Evolutionary conservation across 2,329 filamentous ascomycete species (phyloP).

Genomic region (Coniochaeta sp.): DNA sequence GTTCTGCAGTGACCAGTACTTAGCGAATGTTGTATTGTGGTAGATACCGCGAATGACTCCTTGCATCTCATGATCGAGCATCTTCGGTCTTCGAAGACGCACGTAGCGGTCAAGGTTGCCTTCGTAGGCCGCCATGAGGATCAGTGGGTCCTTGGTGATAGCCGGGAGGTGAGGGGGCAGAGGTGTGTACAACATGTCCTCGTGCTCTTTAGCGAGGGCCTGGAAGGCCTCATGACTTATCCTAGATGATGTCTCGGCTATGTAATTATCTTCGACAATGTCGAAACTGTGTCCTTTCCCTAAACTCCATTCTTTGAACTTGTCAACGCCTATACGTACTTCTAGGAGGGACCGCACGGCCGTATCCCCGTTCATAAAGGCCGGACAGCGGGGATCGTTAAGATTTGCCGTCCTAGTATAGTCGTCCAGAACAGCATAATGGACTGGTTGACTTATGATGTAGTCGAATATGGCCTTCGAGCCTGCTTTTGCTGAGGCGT

Average conservation of each 20-base stretch:
- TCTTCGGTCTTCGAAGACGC: conserved; percentile 19
- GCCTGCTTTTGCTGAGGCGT: not conserved
- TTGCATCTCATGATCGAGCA: not conserved
- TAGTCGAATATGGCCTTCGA: conserved; percentile 17
- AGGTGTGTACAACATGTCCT: conserved; percentile 18
- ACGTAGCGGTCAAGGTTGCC: conserved; percentile 29
- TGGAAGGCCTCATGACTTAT: not conserved
- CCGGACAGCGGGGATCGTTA: conserved; percentile 2
- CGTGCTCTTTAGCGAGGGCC: conserved; percentile 3
- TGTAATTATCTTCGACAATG: conserved; percentile 16
- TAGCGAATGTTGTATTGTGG: conserved; percentile 8
- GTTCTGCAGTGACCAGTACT: conserved; percentile 6
- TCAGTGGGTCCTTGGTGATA: conserved; percentile 26
- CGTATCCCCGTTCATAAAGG: conserved; percentile 25
- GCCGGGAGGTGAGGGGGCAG: conserved; percentile 25
- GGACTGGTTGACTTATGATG: conserved; percentile 20
- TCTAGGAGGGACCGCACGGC: conserved; percentile 13
- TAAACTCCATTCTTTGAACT: not conserved
- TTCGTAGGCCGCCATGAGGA: conserved; percentile 25
- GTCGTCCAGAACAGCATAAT: conserved; percentile 27
- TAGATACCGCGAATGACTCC: conserved; percentile 6
- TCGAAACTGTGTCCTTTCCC: not conserved
- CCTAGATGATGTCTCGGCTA: conserved; percentile 4
- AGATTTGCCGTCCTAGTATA: conserved; percentile 18
- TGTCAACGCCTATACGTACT: not conserved